Evolutionary conservation across 495 filamentous ascomycete genomes (phyloP).

Genomic region (Penicillium herquei): DNA sequence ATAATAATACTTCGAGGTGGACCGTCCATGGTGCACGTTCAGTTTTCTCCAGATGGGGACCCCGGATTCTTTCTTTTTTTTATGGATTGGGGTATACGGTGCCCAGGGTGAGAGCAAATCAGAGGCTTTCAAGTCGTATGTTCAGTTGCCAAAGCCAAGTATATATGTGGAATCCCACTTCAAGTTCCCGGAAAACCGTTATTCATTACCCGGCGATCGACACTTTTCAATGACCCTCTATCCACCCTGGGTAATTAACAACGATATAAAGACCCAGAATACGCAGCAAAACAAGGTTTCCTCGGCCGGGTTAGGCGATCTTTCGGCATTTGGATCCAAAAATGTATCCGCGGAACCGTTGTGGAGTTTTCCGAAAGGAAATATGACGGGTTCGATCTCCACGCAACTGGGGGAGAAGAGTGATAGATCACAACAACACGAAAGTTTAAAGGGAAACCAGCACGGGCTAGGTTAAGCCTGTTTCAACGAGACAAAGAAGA

Average conservation of each 20-base stretch:
- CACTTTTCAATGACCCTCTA: not conserved
- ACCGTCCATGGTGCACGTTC: conserved; percentile 8
- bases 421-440: conserved; percentile 3
- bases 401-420: not conserved
- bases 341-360: conserved; percentile 11
- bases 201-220: not conserved
- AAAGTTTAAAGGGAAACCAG: not conserved
- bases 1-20: conserved; percentile 41
- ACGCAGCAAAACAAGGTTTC: conserved; percentile 7
- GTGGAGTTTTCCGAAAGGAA: conserved; percentile 11
- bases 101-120: too few relatives aligned
- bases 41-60: too few relatives aligned
- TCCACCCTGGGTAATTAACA: not conserved
- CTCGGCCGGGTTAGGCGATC: conserved; percentile 27
- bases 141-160: too few relatives aligned
- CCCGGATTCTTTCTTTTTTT: too few relatives aligned
- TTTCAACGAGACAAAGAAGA: too few relatives aligned
- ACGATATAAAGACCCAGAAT: not conserved
- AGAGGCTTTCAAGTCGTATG: too few relatives aligned
- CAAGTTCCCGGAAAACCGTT: not conserved
- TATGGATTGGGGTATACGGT: too few relatives aligned
- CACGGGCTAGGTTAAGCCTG: too few relatives aligned
- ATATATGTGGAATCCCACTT: too few relatives aligned
- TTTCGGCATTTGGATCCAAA: conserved; percentile 18
- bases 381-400: not conserved